Base-by-base conservation (phyloP, 495 filamentous ascomycete genomes). In the Hypomontagnella submonticulosa region DNA sequence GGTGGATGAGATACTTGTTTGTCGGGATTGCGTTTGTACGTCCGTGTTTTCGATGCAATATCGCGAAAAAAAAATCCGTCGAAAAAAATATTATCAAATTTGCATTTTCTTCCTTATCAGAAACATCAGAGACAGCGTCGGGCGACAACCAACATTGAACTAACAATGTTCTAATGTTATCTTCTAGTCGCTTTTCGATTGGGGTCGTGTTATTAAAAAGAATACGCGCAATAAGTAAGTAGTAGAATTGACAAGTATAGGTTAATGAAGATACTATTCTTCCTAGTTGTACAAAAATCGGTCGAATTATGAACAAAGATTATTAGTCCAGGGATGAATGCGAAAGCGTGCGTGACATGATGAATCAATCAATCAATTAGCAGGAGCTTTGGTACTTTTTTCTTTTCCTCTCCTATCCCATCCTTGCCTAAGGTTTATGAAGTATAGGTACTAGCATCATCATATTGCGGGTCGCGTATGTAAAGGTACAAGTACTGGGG, bases 301-400 rank as follows among this genome's bases (percentile, higher is more conserved):
- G 51, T 56, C 37, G 40, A 68, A 58, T 63, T 68, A 60, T 63
- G 56, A 68, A 69, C 60, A 64, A 64, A 69, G 66, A 63, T 59
- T 51, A 51, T 9, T 44, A 55, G 38, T 61, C 51, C 51, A 69
- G 66, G 66, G 66, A 69, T 69, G 60, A 69, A 64, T 64, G 64
- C 63, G 63, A 62, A 63, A 67, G 57, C 46, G 57, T 57, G 50
- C 57, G 63, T 67, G 63, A 61, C 57, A 66, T 52, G 57, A 61
- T 66, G 51, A 57, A 67, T 62, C 57, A 40, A 57, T 57, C 57
- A 52, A 48, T 54, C 20, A 43, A 38, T 52, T 40, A 48, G 23
- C 15, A 6, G 23, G 36, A 63, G 49, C 55, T 66, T 61, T 33
- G 56, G 55, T 49, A 38, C 43, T 61, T 61, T 60, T 60, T 59